phyloP scores from a whole-genome alignment of 1,139 yeast species.

The Hyphopichia burtonii region DNA sequence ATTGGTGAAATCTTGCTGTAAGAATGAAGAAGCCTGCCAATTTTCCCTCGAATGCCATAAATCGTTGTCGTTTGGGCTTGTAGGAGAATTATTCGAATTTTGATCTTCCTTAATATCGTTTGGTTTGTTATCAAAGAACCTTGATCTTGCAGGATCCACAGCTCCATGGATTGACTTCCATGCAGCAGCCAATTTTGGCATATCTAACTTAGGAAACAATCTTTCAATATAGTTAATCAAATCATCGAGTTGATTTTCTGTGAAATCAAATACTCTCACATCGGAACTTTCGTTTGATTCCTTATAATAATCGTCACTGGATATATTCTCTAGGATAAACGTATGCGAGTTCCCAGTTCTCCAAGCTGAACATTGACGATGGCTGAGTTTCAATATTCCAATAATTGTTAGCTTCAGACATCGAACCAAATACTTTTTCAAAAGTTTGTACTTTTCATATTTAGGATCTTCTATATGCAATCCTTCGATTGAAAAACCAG shows the following conservation, averaged over 20 bases:
- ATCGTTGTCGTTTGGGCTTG: slow-evolving; percentile 1
- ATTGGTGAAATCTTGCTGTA: slow-evolving; percentile 1
- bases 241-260: slow-evolving; percentile 1
- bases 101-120: background rate
- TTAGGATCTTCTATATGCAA: slow-evolving; percentile 10
- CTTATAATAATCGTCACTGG: slow-evolving; percentile 3
- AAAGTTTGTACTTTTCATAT: slow-evolving; percentile 4
- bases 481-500: slow-evolving; percentile 13
- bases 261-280: background rate
- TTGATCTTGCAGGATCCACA: slow-evolving; percentile 1
- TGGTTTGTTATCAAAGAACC: slow-evolving; percentile 2
- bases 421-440: slow-evolving; percentile 5
- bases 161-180: slow-evolving; percentile 1
- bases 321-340: slow-evolving; percentile 4
- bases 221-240: background rate
- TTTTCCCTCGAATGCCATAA: slow-evolving; percentile 11
- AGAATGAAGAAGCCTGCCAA: background rate
- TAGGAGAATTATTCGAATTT: no score
- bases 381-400: slow-evolving; percentile 7
- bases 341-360: slow-evolving; percentile 6
- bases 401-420: slow-evolving; percentile 8
- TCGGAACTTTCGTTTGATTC: background rate
- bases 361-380: slow-evolving; percentile 50
- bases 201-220: background rate
- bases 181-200: background rate